Percentiles rank a stretch among this genome's conserved stretches.
These are phyloP conservation scores for Lathyrus oleraceus DNA, from an alignment of 306 rosid genomes.

Conservation along the genomic window DNA sequence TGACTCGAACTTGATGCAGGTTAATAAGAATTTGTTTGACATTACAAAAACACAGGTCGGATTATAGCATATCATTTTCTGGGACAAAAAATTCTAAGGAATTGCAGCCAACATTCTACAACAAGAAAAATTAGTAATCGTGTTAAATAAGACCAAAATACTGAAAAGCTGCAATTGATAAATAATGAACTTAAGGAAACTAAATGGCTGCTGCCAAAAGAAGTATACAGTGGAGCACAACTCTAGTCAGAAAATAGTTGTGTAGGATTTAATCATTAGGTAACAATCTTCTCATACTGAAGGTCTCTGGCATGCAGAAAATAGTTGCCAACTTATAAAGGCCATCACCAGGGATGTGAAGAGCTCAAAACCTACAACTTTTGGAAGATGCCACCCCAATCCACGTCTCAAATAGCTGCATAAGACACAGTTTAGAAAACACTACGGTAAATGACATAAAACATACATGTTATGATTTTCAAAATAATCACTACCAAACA, in stretches of 20 bases:
- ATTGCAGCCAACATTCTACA: constrained; percentile 28
- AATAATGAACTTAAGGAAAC: constrained; percentile 30
- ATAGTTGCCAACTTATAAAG: constrained; percentile 87
- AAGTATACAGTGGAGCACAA: constrained; percentile 32
- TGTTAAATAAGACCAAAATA: constrained; percentile 22
- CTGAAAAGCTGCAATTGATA: constrained; percentile 26
- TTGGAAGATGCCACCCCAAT: constrained; percentile 86
- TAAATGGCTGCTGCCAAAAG: constrained; percentile 33
- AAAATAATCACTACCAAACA: constrained; percentile 6
- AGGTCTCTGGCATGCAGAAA: constrained; percentile 92
- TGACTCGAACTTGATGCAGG: too few species aligned
- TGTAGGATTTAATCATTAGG: constrained; percentile 25
- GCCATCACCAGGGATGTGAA: constrained; percentile 89
- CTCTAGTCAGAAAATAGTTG: constrained; percentile 30
- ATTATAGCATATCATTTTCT: constrained; percentile 17
- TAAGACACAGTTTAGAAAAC: constrained; percentile 29
- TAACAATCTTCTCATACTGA: constrained; percentile 47
- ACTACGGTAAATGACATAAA: constrained; percentile 9
- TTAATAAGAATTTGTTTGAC: neutral
- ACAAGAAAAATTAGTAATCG: constrained; percentile 7
- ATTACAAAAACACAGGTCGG: neutral
- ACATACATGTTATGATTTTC: neutral
- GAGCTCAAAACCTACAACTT: constrained; percentile 93
- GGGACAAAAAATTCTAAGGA: constrained; percentile 34
- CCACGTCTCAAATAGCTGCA: constrained; percentile 92